Conservation (phyloP, 2,329 filamentous ascomycete species). For the Cladophialophora immunda region DNA sequence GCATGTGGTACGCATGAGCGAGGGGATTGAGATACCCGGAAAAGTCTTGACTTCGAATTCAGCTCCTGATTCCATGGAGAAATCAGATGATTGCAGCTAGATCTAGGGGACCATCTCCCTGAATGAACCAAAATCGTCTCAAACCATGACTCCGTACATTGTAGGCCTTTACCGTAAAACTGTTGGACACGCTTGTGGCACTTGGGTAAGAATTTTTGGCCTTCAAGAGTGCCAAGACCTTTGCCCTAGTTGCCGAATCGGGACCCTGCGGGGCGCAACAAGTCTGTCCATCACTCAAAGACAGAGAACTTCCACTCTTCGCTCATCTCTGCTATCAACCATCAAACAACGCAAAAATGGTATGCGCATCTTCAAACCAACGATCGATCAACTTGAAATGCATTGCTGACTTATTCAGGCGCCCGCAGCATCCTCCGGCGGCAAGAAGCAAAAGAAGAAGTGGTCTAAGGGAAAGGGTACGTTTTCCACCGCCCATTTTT, state of each 20-base stretch:
- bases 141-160: neutral
- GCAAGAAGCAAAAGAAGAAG: slow-evolving; percentile 66
- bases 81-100: slow-evolving; percentile 2
- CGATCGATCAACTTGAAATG: neutral
- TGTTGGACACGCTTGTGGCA: too few species aligned
- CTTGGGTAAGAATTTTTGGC: neutral
- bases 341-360: slow-evolving; percentile 35
- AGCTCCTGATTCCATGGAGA: neutral
- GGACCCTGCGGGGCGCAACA: slow-evolving; percentile 21
- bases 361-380: slow-evolving; percentile 17
- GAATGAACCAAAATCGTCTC: neutral
- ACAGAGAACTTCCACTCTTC: slow-evolving; percentile 24
- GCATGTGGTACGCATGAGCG: slow-evolving; percentile 32
- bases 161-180: neutral
- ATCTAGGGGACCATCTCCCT: neutral
- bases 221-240: slow-evolving; percentile 24
- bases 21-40: slow-evolving; percentile 34
- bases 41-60: slow-evolving; percentile 29
- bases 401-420: slow-evolving; percentile 46
- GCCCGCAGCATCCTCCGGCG: slow-evolving; percentile 57
- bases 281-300: slow-evolving; percentile 8
- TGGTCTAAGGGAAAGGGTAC: slow-evolving; percentile 66
- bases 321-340: slow-evolving; percentile 23
- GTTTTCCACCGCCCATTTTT: slow-evolving; percentile 33
- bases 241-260: slow-evolving; percentile 28